phyloP scores from a whole-genome alignment of 495 filamentous ascomycete species.

The Amniculicola lignicola region DNA sequence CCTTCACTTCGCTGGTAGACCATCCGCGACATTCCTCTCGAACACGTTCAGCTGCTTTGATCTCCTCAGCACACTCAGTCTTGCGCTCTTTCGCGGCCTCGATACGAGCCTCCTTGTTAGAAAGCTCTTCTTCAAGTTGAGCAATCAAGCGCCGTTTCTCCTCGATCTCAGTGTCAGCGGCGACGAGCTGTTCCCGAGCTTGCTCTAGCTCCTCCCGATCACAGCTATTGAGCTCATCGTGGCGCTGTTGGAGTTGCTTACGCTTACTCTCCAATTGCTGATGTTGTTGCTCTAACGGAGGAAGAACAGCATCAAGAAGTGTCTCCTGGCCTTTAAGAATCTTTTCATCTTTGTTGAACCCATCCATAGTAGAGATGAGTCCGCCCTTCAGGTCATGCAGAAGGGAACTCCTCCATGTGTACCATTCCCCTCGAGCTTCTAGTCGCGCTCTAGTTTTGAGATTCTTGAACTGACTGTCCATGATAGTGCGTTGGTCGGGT shows the following conservation, averaged over 20 bases:
- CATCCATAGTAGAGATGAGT: conserved; percentile 67
- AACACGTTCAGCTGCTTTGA: conserved; percentile 77
- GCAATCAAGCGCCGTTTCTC: conserved; percentile 63
- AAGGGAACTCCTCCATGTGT: conserved; percentile 92
- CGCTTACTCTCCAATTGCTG: conserved; percentile 60
- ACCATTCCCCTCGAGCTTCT: conserved; percentile 92
- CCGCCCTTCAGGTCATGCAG: conserved; percentile 78
- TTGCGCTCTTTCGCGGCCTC: conserved; percentile 61
- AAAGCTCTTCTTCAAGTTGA: conserved; percentile 60
- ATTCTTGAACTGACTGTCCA: conserved; percentile 97
- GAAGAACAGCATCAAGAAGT: conserved; percentile 62
- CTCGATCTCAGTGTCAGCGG: conserved; percentile 63
- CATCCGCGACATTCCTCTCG: conserved; percentile 86
- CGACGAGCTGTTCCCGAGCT: conserved; percentile 61
- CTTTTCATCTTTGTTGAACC: conserved; percentile 71
- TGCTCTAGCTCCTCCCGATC: conserved; percentile 73
- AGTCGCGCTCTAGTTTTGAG: conserved; percentile 88
- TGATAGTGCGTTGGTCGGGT: conserved; percentile 73
- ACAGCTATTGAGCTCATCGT: conserved; percentile 71
- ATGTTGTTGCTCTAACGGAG: conserved; percentile 57
- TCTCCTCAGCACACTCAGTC: conserved; percentile 65
- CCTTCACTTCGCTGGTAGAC: conserved; percentile 72
- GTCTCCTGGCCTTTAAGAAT: conserved; percentile 64
- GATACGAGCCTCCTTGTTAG: conserved; percentile 60
- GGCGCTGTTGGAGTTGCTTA: conserved; percentile 61